Base-by-base conservation (phyloP, 495 filamentous ascomycete genomes). In the Podospora conica region DNA sequence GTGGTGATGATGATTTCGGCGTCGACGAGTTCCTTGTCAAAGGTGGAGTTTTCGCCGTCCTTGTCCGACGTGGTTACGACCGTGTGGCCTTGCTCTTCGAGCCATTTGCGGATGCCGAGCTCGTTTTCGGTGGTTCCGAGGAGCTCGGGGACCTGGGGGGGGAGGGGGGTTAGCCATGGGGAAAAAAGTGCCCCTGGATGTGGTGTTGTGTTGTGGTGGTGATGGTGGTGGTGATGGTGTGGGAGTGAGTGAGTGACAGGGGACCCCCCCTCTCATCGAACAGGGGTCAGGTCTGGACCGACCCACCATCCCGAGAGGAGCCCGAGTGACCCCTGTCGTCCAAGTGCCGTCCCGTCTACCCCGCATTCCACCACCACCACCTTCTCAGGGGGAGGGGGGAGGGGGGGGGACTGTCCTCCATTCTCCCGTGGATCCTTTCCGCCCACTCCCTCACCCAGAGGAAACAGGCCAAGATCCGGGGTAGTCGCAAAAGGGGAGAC, bases 1-100 rank as follows among this genome's bases (percentile, higher is more conserved):
- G 95, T 98, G 70, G 95, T 98, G 81, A 98, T 97, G 85, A 98
- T 97, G 77, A 98, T 86, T 78, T 98, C 95, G 65, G 95, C 92
- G 76, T 98, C 95, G 58, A 94, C 93, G 24, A 98, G 84, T 80
- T 98, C 91, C 81, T 91, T 84, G 80, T 98, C 95, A 76, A 98
- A 97, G 66, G 81, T 90, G 60, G 94, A 97, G 86, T 91, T 86
- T 81, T 91, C 88, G 65, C 94, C 91, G 69, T 85, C 95, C 84
- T 98, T 98, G 82, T 96, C 92, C 65, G 93, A 96, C 64, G 95
- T 98, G 70, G 94, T 98, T 65, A 98, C 88, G 60, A 98, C 86
- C 28, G 90, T 94, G 86, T 98, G 95, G 74, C 95, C 95, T 76
- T 93, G 85, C 59, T 91, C 90, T 82, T 98, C 95, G 68, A 98